Conservation (phyloP, 2,329 filamentous ascomycete genomes). For the Aphanocladium album region DNA sequence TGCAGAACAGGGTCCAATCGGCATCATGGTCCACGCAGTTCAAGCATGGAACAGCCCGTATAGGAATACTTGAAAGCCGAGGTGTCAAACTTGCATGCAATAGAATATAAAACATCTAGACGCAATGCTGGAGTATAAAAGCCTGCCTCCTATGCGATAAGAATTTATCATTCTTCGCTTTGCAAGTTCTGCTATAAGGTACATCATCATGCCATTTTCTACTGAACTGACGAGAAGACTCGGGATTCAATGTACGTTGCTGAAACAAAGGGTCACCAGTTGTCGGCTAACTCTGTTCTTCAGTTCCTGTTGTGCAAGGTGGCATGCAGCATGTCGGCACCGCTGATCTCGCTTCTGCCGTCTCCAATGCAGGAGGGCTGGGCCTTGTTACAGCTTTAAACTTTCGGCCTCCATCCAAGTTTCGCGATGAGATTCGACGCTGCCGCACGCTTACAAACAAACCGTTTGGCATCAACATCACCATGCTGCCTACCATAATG, state of each 20-base stretch:
- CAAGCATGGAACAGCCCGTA: too few species aligned
- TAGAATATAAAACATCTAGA: too few species aligned
- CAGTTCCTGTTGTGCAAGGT: constrained; percentile 74
- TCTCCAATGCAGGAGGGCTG: constrained; percentile 76
- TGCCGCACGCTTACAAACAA: constrained; percentile 73
- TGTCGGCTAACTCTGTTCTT: background rate
- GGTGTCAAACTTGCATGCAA: too few species aligned
- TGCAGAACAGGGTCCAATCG: too few species aligned
- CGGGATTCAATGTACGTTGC: constrained; percentile 44
- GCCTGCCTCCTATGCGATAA: too few species aligned
- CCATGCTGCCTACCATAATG: constrained; percentile 80
- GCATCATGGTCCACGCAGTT: too few species aligned
- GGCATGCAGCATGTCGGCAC: constrained; percentile 86
- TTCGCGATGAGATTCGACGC: constrained; percentile 86
- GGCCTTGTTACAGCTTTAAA: constrained; percentile 85
- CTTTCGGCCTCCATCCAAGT: constrained; percentile 84
- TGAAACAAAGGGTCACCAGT: background rate
- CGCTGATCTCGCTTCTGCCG: constrained; percentile 69
- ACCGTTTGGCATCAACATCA: constrained; percentile 92
- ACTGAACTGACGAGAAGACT: constrained; percentile 53
- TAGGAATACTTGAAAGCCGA: too few species aligned
- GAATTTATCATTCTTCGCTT: too few species aligned
- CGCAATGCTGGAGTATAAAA: too few species aligned
- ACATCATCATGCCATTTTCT: constrained; percentile 47
- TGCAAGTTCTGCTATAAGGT: too few species aligned